Base-by-base conservation (phyloP, 2,329 filamentous ascomycete genomes). In the Ophiostoma quercus region DNA sequence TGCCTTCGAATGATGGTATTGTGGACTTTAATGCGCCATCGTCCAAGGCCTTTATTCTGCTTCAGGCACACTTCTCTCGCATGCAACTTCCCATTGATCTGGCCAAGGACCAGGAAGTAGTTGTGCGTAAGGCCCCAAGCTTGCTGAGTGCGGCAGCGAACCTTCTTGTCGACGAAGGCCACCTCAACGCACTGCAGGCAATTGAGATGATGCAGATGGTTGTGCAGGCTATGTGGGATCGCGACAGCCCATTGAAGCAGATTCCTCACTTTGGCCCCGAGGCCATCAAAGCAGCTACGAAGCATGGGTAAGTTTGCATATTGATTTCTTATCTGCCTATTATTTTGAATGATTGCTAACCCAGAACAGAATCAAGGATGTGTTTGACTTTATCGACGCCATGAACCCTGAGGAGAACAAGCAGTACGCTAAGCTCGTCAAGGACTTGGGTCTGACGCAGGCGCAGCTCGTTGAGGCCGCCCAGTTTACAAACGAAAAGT, bases 181-280 rank as follows among this genome's bases (percentile, higher is more conserved):
- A 97, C 76, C 85, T 99, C 72, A 99, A 99, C 77, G 94, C 95
- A 71, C 96, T 97, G 90, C 94, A 90, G 76, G 95, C 95, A 37
- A 99, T 99, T 94, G 95, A 99, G 79, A 92, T 99, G 87, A 96
- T 92, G 14, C 95, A 99, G 78, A 99, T 99, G 95, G 92, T 96
- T 68, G 94, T 99, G 2, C 95, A 99, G 81, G 94, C 91, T 67
- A 97, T 98, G 92, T 99, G 95, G 95, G 94, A 99, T 80, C 91
- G 94, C 71, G 95, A 99, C 79, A 96, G 92, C 76, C 94, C 95
- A 54, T 85, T 99, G 74, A 97, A 97, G 82, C 95, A 99, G 80
- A 97, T 99, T 76, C 95, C 95, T 74, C 92, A 98, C 82, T 98
- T 98, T 79, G 88, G 90, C 19, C 87, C 90, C 51, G 90, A 94